These are phyloP conservation scores for Sordariomycetes sp. DNA, from an alignment of 2,329 filamentous ascomycete species.

Conservation along the genomic window DNA sequence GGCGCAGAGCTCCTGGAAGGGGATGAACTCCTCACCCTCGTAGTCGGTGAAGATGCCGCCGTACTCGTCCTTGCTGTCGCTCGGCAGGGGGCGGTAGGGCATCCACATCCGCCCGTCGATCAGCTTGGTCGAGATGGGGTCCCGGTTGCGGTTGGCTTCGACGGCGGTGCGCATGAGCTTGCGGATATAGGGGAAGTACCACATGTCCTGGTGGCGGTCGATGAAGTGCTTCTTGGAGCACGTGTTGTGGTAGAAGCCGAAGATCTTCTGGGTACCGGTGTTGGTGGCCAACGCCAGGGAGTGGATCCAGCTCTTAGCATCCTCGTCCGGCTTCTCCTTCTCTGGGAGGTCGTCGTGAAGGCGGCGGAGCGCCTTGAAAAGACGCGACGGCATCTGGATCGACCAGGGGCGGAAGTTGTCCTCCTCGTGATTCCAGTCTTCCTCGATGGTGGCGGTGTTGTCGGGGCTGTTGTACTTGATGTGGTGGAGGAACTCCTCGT, in stretches of 20 bases:
- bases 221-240: slow-evolving; percentile 13
- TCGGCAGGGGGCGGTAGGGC: slow-evolving; percentile 6
- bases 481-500: slow-evolving; percentile 35
- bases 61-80: background rate
- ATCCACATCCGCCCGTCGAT: slow-evolving; percentile 11
- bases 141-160: background rate
- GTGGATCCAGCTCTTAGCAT: slow-evolving; percentile 7
- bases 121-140: slow-evolving; percentile 5
- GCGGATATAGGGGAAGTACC: slow-evolving; percentile 10
- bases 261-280: slow-evolving; percentile 11
- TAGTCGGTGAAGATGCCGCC: slow-evolving; percentile 6
- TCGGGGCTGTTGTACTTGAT: slow-evolving; percentile 30
- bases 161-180: slow-evolving; percentile 5
- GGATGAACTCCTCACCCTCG: slow-evolving; percentile 1
- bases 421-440: slow-evolving; percentile 7
- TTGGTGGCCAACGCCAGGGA: slow-evolving; percentile 11
- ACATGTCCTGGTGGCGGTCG: slow-evolving; percentile 9
- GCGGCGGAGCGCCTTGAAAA: slow-evolving; percentile 6
- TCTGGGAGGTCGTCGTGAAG: slow-evolving; percentile 6
- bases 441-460: slow-evolving; percentile 10
- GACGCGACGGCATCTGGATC: slow-evolving; percentile 10
- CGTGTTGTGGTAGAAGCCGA: slow-evolving; percentile 14
- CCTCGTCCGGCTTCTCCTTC: background rate
- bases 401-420: slow-evolving; percentile 6
- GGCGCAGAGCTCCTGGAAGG: slow-evolving; percentile 3